Conservation (phyloP, 805 yeast genomes). For the Vanderwaltozyma yarrowii region DNA sequence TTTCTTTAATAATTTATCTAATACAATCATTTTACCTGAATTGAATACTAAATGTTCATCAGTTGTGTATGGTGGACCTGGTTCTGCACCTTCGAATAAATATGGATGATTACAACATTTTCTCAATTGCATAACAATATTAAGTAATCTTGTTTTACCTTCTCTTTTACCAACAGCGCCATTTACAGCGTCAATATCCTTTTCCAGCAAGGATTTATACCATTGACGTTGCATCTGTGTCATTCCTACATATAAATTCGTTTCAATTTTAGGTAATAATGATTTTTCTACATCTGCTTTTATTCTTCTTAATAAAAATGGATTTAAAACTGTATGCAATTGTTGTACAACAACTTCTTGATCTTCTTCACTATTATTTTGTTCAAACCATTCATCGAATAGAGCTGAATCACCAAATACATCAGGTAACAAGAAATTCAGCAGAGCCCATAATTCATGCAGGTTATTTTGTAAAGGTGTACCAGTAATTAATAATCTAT, state of each 20-base stretch:
- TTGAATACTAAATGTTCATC: conserved; percentile 90
- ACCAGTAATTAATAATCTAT: conserved; percentile 83
- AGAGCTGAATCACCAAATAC: conserved; percentile 86
- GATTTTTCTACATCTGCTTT: conserved; percentile 91
- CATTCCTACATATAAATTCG: conserved; percentile 88
- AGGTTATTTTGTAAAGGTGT: conserved; percentile 92
- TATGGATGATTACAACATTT: conserved; percentile 98
- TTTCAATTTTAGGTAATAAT: conserved; percentile 79
- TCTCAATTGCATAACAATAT: conserved; percentile 92
- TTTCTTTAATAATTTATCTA: conserved; percentile 72
- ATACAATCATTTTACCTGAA: conserved; percentile 81
- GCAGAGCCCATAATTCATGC: conserved; percentile 92
- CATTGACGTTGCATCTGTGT: conserved; percentile 89
- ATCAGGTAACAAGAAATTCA: conserved; percentile 86
- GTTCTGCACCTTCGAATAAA: conserved; percentile 97
- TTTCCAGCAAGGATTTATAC: conserved; percentile 82
- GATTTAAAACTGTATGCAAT: conserved; percentile 77
- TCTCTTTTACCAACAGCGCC: conserved; percentile 93
- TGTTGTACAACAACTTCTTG: conserved; percentile 84
- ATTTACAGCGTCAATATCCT: conserved; percentile 92
- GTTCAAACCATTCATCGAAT: conserved; percentile 82
- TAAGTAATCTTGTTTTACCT: conserved; percentile 79
- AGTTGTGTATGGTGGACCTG: conserved; percentile 95
- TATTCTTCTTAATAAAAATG: conserved; percentile 80
- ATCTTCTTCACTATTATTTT: conserved; percentile 37